Conservation (phyloP, 352 stramenopile species). For the Phytophthora pisi region DNA sequence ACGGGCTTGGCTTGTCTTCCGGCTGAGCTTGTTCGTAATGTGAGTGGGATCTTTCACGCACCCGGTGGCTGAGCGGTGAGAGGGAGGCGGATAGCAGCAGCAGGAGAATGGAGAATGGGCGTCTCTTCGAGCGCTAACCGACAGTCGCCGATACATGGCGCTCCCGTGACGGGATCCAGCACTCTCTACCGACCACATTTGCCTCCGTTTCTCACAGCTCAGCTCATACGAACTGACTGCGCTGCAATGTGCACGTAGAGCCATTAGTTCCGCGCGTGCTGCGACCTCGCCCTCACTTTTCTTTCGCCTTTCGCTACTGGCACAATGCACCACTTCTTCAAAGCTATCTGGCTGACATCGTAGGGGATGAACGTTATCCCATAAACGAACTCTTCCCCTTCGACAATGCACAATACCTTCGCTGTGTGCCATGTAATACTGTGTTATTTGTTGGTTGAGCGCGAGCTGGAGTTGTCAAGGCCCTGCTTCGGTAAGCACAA, state of each 20-base stretch:
- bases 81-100: not conserved
- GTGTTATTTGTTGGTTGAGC: not conserved
- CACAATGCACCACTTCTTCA: not conserved
- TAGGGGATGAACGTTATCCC: not conserved
- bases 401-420: not conserved
- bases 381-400: not conserved
- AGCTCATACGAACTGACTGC: not conserved
- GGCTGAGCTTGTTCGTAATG: constrained; percentile 15
- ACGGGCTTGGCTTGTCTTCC: constrained; percentile 2
- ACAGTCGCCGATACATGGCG: constrained; percentile 21
- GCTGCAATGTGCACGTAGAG: not conserved
- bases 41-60: constrained; percentile 5
- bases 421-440: not conserved
- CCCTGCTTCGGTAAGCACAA: too few relatives aligned
- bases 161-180: constrained; percentile 9
- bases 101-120: constrained; percentile 5
- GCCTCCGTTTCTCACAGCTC: constrained; percentile 6
- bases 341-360: not conserved
- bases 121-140: constrained; percentile 21
- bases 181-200: constrained; percentile 19
- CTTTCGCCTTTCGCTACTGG: constrained; percentile 13
- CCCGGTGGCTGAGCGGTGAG: not conserved
- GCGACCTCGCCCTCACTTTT: constrained; percentile 10
- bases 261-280: constrained; percentile 8
- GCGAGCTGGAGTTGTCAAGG: not conserved